A percentile compares a stretch with the other conserved stretches of the same genome.
These are phyloP conservation scores for Leonotis leonurus DNA, from an alignment of 257 asterid genomes.

Conservation along the genomic window DNA sequence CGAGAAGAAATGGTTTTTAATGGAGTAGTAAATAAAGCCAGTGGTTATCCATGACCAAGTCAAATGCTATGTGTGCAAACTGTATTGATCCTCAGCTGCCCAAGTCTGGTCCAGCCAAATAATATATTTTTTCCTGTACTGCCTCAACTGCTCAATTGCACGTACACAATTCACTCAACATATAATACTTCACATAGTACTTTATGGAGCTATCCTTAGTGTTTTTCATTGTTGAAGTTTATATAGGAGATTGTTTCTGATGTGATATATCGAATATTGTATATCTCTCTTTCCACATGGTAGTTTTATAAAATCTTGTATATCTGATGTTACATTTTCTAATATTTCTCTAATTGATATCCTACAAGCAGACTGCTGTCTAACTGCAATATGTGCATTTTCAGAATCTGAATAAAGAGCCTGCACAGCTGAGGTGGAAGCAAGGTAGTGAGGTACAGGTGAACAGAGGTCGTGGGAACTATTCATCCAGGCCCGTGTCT, in stretches of 20 bases:
- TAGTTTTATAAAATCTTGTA: neutral
- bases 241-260: neutral
- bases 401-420: constrained; percentile 58
- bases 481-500: constrained; percentile 40
- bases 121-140: neutral
- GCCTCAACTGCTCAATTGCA: too few relatives aligned
- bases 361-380: neutral
- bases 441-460: constrained; percentile 51
- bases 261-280: too few relatives aligned
- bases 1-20: too few relatives aligned
- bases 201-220: neutral
- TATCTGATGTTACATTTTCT: neutral
- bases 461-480: constrained; percentile 52
- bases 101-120: too few relatives aligned
- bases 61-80: too few relatives aligned
- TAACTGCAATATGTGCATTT: constrained; percentile 5
- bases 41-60: neutral
- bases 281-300: neutral
- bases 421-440: constrained; percentile 47
- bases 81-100: too few relatives aligned
- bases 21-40: too few relatives aligned
- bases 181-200: neutral
- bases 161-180: neutral
- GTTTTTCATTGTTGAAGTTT: neutral
- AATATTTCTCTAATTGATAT: neutral